Conservation (phyloP, 305 asterid genomes). For the Vinca major region DNA sequence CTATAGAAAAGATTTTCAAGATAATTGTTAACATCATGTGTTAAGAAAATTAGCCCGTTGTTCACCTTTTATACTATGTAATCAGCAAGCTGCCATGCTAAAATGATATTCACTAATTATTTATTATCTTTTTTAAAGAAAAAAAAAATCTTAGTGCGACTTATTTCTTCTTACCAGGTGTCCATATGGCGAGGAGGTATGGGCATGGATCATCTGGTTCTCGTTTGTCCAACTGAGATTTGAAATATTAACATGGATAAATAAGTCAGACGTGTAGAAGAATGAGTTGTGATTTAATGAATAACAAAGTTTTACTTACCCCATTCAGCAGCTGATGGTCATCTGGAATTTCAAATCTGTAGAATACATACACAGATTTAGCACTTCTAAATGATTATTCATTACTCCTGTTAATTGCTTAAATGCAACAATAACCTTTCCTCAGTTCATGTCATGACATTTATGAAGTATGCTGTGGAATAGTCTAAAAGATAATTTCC, state of each 20-base stretch:
- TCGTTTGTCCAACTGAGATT: slow-evolving; percentile 74
- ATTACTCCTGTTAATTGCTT: neutral
- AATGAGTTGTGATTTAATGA: neutral
- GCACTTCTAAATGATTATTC: slow-evolving; percentile 13
- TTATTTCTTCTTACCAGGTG: slow-evolving; percentile 29
- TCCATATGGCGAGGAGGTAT: slow-evolving; percentile 75
- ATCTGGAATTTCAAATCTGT: slow-evolving; percentile 97
- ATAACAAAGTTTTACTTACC: slow-evolving; percentile 46
- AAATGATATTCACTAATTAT: too few species aligned
- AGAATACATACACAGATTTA: slow-evolving; percentile 24
- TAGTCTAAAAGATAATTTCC: neutral
- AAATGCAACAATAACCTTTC: slow-evolving; percentile 10
- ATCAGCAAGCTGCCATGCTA: neutral
- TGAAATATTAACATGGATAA: slow-evolving; percentile 15
- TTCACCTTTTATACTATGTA: neutral
- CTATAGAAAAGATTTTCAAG: slow-evolving; percentile 28
- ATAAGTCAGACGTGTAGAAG: neutral
- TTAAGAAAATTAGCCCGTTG: neutral
- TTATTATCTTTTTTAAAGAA: too few species aligned
- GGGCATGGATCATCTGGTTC: slow-evolving; percentile 92
- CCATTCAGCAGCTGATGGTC: slow-evolving; percentile 75
- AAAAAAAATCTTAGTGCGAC: neutral
- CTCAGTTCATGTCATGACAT: neutral
- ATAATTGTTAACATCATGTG: slow-evolving; percentile 1
- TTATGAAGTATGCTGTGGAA: neutral